phyloP scores from a whole-genome alignment of 1,284 basidiomycete genomes.

The Tilletia walkeri region DNA sequence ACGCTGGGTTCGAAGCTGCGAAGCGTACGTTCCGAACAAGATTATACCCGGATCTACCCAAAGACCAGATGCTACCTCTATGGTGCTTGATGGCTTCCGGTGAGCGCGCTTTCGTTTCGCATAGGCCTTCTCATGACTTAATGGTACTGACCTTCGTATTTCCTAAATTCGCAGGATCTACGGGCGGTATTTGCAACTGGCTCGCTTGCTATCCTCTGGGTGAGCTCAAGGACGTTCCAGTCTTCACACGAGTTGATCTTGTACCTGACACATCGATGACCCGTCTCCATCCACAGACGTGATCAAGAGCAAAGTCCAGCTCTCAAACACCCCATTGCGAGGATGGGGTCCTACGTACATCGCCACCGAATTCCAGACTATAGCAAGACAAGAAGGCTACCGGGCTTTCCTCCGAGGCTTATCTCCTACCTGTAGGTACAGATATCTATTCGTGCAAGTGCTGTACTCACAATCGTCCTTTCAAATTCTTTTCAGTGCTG shows the following conservation, averaged over 20 bases:
- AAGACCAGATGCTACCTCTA: conserved; percentile 66
- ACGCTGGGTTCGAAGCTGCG: conserved; percentile 81
- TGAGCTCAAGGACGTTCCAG: conserved; percentile 39
- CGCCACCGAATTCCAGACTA: conserved; percentile 23
- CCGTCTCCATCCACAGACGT: conserved; percentile 27
- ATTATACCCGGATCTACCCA: conserved; percentile 42
- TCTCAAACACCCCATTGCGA: conserved; percentile 25
- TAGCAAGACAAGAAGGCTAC: conserved; percentile 28
- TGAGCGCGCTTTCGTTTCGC: neutral
- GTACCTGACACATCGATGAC: neutral
- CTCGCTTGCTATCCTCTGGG: conserved; percentile 84
- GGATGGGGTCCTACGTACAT: conserved; percentile 29
- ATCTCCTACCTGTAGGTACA: conserved; percentile 29
- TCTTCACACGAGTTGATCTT: neutral
- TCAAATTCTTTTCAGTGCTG: conserved; percentile 20
- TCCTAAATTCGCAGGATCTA: conserved; percentile 63
- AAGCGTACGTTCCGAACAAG: conserved; percentile 71
- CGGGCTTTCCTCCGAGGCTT: conserved; percentile 34
- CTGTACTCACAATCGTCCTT: neutral
- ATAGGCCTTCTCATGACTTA: no score
- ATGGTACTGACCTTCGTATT: no score
- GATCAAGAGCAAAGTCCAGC: conserved; percentile 36
- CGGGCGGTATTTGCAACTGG: conserved; percentile 91
- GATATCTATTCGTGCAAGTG: neutral
- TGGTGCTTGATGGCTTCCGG: conserved; percentile 79